These are phyloP conservation scores for Mycena alexandri DNA, from an alignment of 768 basidiomycete genomes.

Conservation along the genomic window DNA sequence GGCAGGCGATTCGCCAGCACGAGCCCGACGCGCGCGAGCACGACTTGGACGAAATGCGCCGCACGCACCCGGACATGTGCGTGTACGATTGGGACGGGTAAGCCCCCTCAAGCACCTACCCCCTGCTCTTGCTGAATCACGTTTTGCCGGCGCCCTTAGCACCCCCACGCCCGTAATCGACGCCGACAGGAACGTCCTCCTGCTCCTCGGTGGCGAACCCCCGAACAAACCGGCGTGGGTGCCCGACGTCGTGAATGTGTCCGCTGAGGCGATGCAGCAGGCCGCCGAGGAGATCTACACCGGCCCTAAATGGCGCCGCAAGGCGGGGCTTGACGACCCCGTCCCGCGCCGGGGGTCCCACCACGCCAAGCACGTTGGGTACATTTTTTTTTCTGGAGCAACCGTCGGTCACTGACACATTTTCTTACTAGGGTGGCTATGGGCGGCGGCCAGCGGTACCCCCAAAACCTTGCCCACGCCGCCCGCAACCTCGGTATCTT, in stretches of 20 bases:
- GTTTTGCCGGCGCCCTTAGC: not conserved
- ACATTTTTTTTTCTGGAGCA: no score
- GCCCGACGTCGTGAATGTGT: not conserved
- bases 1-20: not conserved
- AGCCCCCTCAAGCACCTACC: not conserved
- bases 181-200: not conserved
- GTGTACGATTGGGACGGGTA: conserved; percentile 20
- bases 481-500: not conserved
- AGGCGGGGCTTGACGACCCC: not conserved
- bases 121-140: not conserved
- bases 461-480: not conserved
- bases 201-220: conserved; percentile 3
- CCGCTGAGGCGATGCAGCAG: not conserved
- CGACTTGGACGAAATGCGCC: no score
- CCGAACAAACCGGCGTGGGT: not conserved
- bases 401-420: no score
- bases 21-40: no score
- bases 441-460: conserved; percentile 3
- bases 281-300: conserved; percentile 1
- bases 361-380: not conserved
- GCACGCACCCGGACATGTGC: conserved; percentile 27
- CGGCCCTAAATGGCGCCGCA: not conserved
- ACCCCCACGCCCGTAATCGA: not conserved
- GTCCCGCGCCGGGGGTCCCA: not conserved
- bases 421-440: not conserved